These are phyloP conservation scores for Fusarium fracticaudum DNA, from an alignment of 2,329 filamentous ascomycete genomes.

Conservation along the genomic window DNA sequence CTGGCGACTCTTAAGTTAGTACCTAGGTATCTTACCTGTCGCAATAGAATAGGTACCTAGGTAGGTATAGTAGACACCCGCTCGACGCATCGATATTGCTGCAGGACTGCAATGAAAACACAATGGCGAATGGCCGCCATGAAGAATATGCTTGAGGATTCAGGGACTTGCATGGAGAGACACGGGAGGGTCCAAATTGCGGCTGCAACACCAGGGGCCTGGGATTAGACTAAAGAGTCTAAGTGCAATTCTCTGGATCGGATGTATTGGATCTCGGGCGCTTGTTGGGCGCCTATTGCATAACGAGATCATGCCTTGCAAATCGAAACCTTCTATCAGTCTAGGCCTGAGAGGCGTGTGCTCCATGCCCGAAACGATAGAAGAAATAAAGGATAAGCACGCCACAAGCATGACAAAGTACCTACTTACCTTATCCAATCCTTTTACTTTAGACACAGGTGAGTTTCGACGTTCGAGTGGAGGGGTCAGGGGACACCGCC, in stretches of 20 bases:
- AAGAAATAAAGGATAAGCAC: slow-evolving; percentile 14
- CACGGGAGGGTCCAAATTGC: slow-evolving; percentile 20
- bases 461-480: slow-evolving; percentile 8
- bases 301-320: slow-evolving; percentile 13
- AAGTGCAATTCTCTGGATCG: background rate
- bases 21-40: background rate
- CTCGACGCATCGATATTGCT: background rate
- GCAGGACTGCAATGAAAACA: background rate
- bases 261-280: slow-evolving; percentile 15
- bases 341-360: slow-evolving; percentile 35
- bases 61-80: background rate
- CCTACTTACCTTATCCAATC: background rate
- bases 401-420: slow-evolving; percentile 20
- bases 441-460: background rate
- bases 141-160: slow-evolving; percentile 5
- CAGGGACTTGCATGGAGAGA: slow-evolving; percentile 21
- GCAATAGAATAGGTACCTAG: background rate
- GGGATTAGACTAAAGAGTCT: slow-evolving; percentile 23
- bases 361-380: slow-evolving; percentile 38
- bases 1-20: background rate
- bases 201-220: slow-evolving; percentile 25
- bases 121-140: background rate
- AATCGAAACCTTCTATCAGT: slow-evolving; percentile 19
- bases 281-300: slow-evolving; percentile 34
- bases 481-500: slow-evolving; percentile 31